Percentiles rank a stretch among this genome's conserved stretches.
Evolutionary conservation across 2,329 filamentous ascomycete genomes (phyloP).

Genomic region (Falciphora oryzae): DNA sequence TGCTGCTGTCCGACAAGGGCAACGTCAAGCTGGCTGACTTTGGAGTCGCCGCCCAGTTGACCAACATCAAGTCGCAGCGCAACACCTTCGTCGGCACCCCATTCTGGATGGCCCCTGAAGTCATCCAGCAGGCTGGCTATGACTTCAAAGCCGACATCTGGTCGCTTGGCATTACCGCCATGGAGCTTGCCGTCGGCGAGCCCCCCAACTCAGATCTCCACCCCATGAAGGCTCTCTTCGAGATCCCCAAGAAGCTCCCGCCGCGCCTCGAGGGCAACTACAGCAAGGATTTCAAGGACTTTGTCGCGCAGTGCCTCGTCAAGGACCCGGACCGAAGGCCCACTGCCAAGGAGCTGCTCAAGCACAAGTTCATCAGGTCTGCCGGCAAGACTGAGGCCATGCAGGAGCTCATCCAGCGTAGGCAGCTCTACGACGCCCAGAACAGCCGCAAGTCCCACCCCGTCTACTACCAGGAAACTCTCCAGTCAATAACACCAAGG

Average conservation of each 20-base stretch:
- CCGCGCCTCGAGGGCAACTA: conserved; percentile 81
- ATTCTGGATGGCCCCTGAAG: conserved; percentile 95
- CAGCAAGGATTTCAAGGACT: conserved; percentile 90
- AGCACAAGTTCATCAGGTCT: conserved; percentile 79
- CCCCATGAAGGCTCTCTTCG: conserved; percentile 89
- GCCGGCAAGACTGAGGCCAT: conserved; percentile 85
- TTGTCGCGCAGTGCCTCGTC: conserved; percentile 81
- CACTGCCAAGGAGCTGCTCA: conserved; percentile 78
- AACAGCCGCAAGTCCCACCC: conserved; percentile 63
- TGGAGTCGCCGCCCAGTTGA: conserved; percentile 91
- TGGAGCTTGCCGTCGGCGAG: conserved; percentile 83
- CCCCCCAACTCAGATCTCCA: conserved; percentile 82
- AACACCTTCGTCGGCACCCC: conserved; percentile 98
- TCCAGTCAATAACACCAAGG: conserved; percentile 63
- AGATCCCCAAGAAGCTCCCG: conserved; percentile 83
- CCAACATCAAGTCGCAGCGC: conserved; percentile 94
- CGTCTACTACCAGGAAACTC: conserved; percentile 89
- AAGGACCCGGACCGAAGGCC: conserved; percentile 85
- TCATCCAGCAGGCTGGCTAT: conserved; percentile 77
- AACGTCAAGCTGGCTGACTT: conserved; percentile 97
- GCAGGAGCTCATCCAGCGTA: conserved; percentile 79
- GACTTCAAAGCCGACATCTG: conserved; percentile 93
- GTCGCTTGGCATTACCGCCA: conserved; percentile 87
- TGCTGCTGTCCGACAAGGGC: conserved; percentile 83
- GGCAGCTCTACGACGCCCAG: conserved; percentile 74